Evolutionary conservation across 1,139 yeast genomes (phyloP).

Genomic region (Zygosaccharomyces pseudobailii): DNA sequence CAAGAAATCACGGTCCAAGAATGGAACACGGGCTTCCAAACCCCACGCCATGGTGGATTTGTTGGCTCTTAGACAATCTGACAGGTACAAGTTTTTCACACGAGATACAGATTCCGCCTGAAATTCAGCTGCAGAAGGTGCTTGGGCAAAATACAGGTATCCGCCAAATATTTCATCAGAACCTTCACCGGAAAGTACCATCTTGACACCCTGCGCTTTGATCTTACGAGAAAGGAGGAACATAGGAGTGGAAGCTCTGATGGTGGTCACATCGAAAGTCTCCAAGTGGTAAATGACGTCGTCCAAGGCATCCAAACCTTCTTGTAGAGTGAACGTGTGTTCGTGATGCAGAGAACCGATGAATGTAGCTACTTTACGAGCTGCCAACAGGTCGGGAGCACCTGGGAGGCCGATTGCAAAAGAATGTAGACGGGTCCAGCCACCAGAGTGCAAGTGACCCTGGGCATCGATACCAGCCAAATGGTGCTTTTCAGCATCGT

Average conservation of each 20-base stretch:
- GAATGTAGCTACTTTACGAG: conserved; percentile 90
- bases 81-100: conserved; percentile 93
- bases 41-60: conserved; percentile 99
- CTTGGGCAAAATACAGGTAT: conserved; percentile 92
- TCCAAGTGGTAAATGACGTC: conserved; percentile 95
- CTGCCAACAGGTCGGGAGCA: conserved; percentile 96
- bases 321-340: conserved; percentile 93
- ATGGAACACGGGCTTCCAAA: conserved; percentile 98
- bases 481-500: conserved; percentile 46
- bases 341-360: conserved; percentile 97
- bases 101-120: conserved; percentile 93
- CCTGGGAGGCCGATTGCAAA: conserved; percentile 96
- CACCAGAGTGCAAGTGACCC: conserved; percentile 73
- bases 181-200: conserved; percentile 99
- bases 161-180: conserved; percentile 99
- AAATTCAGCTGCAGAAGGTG: conserved; percentile 89
- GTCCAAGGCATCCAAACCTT: conserved; percentile 90
- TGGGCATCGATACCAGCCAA: conserved; percentile 88
- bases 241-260: conserved; percentile 99
- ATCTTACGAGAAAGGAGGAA: conserved; percentile 91
- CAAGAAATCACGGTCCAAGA: conserved; percentile 89
- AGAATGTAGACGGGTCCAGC: conserved; percentile 87
- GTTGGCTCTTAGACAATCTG: conserved; percentile 98
- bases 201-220: conserved; percentile 98
- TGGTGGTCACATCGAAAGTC: conserved; percentile 97